Percentiles rank a stretch among this genome's conserved stretches.
Evolutionary conservation across 225 moss, liverwort and hornwort genomes (phyloP).

Genomic region (Takakia lepidozioides): DNA sequence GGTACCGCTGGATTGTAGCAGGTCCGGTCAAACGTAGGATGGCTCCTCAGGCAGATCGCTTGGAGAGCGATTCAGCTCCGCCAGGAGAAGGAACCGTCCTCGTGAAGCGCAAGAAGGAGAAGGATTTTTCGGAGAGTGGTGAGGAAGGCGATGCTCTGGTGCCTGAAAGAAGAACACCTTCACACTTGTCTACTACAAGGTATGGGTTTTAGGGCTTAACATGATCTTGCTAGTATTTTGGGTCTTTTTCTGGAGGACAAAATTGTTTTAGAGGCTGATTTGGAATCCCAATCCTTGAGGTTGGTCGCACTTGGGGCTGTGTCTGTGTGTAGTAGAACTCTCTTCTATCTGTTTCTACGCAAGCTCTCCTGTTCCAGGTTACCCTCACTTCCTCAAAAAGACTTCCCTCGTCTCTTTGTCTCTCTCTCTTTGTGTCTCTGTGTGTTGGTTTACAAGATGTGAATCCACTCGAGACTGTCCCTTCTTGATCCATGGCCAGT

Average conservation of each 20-base stretch:
- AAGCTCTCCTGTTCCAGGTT: no score
- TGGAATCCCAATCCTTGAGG: no score
- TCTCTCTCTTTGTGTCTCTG: no score
- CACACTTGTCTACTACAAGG: constrained; percentile 68
- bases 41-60: constrained; percentile 10
- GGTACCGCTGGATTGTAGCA: not conserved
- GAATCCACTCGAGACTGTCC: no score
- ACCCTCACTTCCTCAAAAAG: no score
- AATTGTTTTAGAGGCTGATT: no score
- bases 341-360: no score
- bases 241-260: not conserved
- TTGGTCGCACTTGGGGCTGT: no score
- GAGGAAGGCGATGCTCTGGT: constrained; percentile 29
- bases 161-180: constrained; percentile 11
- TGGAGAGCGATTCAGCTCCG: constrained; percentile 12
- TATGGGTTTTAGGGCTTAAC: constrained; percentile 1
- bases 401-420: no score
- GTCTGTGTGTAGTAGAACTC: no score
- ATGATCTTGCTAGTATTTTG: not conserved
- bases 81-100: constrained; percentile 10
- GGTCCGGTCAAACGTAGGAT: constrained; percentile 33
- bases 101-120: constrained; percentile 53
- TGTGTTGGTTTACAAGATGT: no score
- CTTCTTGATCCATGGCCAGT: no score
- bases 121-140: constrained; percentile 39